Percentiles rank a stretch among this genome's conserved stretches.
phyloP scores from a whole-genome alignment of 495 filamentous ascomycete species.

The Amphirosellinia nigrospora region DNA sequence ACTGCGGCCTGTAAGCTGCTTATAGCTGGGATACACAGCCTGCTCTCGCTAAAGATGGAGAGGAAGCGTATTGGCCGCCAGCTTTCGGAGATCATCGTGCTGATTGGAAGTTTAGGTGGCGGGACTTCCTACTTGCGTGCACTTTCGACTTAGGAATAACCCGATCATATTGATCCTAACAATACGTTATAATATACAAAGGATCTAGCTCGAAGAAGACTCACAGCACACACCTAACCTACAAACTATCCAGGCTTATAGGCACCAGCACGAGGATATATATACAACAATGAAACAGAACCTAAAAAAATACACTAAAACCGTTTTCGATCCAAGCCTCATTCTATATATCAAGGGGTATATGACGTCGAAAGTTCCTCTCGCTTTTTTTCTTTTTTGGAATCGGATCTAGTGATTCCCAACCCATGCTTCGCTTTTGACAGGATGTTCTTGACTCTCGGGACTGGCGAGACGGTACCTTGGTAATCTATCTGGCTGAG shows the following conservation, averaged over 20 bases:
- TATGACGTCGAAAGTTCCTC: slow-evolving; percentile 36
- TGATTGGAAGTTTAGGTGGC: neutral
- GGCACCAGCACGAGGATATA: neutral
- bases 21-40: neutral
- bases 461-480: slow-evolving; percentile 7
- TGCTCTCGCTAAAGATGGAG: neutral
- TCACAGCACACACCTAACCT: neutral
- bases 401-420: slow-evolving; percentile 29
- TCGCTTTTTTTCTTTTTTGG: slow-evolving; percentile 32
- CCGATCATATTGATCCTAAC: neutral
- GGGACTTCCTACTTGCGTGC: neutral
- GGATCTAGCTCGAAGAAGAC: neutral
- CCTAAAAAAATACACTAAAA: neutral
- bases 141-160: neutral
- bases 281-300: neutral
- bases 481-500: slow-evolving; percentile 16
- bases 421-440: slow-evolving; percentile 32
- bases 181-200: neutral
- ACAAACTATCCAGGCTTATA: neutral
- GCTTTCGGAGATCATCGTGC: neutral
- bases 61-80: no score
- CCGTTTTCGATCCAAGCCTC: neutral
- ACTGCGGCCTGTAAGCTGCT: neutral
- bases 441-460: slow-evolving; percentile 32
- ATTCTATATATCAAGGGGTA: slow-evolving; percentile 14